These are phyloP conservation scores for Chlamydomonas sp. DNA, from an alignment of 139 green algal genomes.

Conservation along the genomic window DNA sequence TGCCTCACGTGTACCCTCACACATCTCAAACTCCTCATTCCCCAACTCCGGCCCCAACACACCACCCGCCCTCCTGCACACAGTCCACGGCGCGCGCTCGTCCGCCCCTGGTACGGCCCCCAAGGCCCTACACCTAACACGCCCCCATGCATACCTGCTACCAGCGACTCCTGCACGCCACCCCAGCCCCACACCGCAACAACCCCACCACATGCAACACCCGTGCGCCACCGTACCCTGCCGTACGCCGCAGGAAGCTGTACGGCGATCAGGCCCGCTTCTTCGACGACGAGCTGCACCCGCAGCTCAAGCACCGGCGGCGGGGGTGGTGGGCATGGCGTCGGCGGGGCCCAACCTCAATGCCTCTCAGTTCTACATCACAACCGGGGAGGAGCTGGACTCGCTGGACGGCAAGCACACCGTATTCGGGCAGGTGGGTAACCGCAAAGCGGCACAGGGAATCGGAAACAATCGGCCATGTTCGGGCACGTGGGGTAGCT, in stretches of 20 bases:
- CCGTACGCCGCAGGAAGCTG: conserved; percentile 65
- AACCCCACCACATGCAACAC: neutral
- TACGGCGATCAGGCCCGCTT: conserved; percentile 89
- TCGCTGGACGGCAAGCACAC: conserved; percentile 95
- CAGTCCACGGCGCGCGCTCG: no score
- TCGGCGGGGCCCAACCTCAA: conserved; percentile 77
- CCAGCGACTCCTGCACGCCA: neutral
- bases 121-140: neutral
- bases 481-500: no score
- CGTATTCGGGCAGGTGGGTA: conserved; percentile 86
- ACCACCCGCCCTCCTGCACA: no score
- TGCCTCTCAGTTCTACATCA: conserved; percentile 96
- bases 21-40: no score
- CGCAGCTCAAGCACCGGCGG: conserved; percentile 84
- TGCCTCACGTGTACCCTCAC: no score
- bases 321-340: conserved; percentile 91
- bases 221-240: no score
- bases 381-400: conserved; percentile 71
- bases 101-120: no score
- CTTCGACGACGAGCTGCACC: conserved; percentile 95
- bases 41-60: no score
- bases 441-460: neutral
- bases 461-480: no score
- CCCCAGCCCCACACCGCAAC: neutral
- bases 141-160: neutral